Percentiles rank a stretch among this genome's conserved stretches.
phyloP scores from a whole-genome alignment of 495 filamentous ascomycete species.

The Clavariopsis aquatica region DNA sequence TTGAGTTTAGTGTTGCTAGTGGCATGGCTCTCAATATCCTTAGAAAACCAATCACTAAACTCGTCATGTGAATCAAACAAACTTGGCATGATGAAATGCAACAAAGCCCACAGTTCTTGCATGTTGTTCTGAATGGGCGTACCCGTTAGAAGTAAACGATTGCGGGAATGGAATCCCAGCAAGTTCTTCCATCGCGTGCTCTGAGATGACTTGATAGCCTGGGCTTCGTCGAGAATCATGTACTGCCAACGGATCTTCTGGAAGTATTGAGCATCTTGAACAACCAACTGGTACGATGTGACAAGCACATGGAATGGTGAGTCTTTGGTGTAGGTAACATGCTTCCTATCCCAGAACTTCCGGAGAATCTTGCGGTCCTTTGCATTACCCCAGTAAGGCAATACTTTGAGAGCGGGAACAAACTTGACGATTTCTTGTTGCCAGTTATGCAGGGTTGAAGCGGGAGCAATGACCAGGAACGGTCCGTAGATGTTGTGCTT shows the following conservation, averaged over 20 bases:
- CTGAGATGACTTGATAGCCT: conserved; percentile 97
- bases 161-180: conserved; percentile 91
- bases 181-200: conserved; percentile 97
- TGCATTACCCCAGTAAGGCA: conserved; percentile 96
- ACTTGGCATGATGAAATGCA: conserved; percentile 99
- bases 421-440: conserved; percentile 96
- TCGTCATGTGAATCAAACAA: conserved; percentile 98
- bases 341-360: conserved; percentile 99
- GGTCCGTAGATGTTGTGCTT: conserved; percentile 98
- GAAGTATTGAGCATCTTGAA: conserved; percentile 93
- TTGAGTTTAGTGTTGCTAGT: conserved; percentile 99
- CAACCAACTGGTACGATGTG: conserved; percentile 96
- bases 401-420: conserved; percentile 87
- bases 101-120: conserved; percentile 96
- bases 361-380: conserved; percentile 93
- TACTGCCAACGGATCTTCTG: conserved; percentile 99
- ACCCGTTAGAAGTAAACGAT: conserved; percentile 90
- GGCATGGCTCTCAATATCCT: conserved; percentile 97
- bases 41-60: conserved; percentile 99
- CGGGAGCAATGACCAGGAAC: conserved; percentile 94
- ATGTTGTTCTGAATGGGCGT: conserved; percentile 99
- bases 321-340: conserved; percentile 89
- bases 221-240: conserved; percentile 98
- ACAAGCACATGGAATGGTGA: conserved; percentile 93
- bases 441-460: conserved; percentile 98